phyloP scores from a whole-genome alignment of 192 early-diverging fungal species.

The Backusella liffmaniae region DNA sequence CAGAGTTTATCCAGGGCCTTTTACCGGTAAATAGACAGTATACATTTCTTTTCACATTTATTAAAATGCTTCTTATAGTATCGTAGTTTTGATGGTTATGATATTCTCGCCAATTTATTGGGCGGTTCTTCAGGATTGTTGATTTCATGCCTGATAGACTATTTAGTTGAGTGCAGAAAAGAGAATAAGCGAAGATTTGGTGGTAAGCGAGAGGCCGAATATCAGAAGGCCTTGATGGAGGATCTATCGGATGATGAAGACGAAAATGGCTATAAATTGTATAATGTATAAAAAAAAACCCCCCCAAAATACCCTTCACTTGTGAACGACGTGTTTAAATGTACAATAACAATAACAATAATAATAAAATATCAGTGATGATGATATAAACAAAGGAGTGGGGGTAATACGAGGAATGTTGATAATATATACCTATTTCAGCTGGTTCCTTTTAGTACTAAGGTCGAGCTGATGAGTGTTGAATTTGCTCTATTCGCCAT shows the following conservation, averaged over 20 bases:
- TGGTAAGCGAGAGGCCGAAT: conserved; percentile 28
- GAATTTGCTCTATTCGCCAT: background rate
- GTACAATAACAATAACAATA: background rate
- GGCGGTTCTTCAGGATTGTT: conserved; percentile 27
- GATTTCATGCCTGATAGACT: conserved; percentile 19
- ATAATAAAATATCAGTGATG: too few relatives aligned
- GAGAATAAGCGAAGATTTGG: conserved; percentile 29
- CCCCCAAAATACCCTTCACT: background rate
- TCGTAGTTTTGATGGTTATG: conserved; percentile 37
- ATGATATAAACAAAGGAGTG: background rate
- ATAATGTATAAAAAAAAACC: background rate
- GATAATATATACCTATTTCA: background rate
- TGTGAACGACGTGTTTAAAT: background rate
- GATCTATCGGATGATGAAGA: conserved; percentile 22
- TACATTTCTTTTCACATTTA: background rate
- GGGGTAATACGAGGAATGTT: background rate
- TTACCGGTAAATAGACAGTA: conserved; percentile 29
- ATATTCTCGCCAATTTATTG: conserved; percentile 34
- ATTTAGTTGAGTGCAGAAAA: conserved; percentile 8
- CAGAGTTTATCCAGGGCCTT: conserved; percentile 36
- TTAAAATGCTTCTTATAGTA: conserved; percentile 22
- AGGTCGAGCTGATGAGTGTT: background rate
- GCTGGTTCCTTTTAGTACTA: background rate
- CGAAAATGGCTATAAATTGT: background rate
- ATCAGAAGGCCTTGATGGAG: conserved; percentile 35